Evolutionary conservation across 805 yeast species (phyloP).

Genomic region (Cyberlindnera subsufficiens): DNA sequence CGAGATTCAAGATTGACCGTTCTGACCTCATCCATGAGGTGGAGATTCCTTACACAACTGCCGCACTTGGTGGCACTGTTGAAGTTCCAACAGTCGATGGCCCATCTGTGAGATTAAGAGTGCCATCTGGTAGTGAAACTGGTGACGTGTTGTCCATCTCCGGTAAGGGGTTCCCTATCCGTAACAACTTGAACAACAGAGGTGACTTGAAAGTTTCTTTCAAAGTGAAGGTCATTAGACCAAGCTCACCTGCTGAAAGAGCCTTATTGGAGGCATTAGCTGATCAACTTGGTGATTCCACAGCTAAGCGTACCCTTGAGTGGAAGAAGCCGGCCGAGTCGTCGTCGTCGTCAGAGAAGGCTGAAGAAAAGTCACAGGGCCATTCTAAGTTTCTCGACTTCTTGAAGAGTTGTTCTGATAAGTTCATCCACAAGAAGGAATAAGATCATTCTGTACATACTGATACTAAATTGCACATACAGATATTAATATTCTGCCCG

Average conservation of each 20-base stretch:
- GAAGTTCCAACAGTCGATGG: slow-evolving; percentile 91
- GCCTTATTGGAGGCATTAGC: slow-evolving; percentile 93
- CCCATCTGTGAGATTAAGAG: slow-evolving; percentile 63
- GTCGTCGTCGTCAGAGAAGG: background rate
- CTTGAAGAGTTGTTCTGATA: slow-evolving; percentile 15
- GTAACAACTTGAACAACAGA: slow-evolving; percentile 45
- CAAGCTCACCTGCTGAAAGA: slow-evolving; percentile 77
- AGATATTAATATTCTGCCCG: background rate
- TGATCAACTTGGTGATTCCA: slow-evolving; percentile 75
- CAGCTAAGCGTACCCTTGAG: slow-evolving; percentile 56
- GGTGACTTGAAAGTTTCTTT: slow-evolving; percentile 80
- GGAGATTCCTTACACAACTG: slow-evolving; percentile 87
- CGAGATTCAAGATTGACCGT: slow-evolving; percentile 59
- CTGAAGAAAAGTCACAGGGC: slow-evolving; percentile 3
- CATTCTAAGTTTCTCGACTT: slow-evolving; percentile 14
- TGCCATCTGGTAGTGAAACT: slow-evolving; percentile 78
- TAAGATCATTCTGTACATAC: background rate
- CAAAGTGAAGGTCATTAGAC: slow-evolving; percentile 64
- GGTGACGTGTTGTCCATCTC: slow-evolving; percentile 73
- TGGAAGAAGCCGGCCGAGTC: slow-evolving; percentile 10
- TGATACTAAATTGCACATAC: background rate
- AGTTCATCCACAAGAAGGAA: slow-evolving; percentile 12
- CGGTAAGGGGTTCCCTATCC: slow-evolving; percentile 79
- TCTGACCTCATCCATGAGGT: slow-evolving; percentile 60
- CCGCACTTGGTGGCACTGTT: slow-evolving; percentile 89